Percentiles rank a stretch among this genome's conserved stretches.
These are phyloP conservation scores for Boeremia exigua DNA, from an alignment of 2,329 filamentous ascomycete genomes.

Conservation along the genomic window DNA sequence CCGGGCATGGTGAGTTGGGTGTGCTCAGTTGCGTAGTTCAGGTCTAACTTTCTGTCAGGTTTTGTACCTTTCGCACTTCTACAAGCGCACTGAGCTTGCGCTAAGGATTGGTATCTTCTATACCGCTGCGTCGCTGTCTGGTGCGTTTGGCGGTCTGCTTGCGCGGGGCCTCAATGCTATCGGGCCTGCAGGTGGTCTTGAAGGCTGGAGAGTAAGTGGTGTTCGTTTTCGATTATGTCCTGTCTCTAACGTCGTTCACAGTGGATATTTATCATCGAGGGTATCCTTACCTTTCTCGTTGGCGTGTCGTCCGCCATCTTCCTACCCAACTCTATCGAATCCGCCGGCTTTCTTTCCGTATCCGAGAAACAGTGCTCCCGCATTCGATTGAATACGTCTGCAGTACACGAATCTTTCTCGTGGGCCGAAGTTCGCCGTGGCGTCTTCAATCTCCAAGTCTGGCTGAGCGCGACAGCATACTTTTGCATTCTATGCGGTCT, in stretches of 20 bases:
- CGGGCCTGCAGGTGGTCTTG: conserved; percentile 59
- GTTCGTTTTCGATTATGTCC: no score
- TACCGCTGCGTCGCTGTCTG: conserved; percentile 69
- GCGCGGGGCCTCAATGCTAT: conserved; percentile 68
- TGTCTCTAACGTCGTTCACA: conserved; percentile 32
- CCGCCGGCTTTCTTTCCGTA: conserved; percentile 60
- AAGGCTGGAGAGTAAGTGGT: conserved; percentile 54
- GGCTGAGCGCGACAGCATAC: conserved; percentile 68
- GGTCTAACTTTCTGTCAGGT: conserved; percentile 17
- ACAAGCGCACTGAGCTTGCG: conserved; percentile 65
- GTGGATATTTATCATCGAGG: conserved; percentile 69
- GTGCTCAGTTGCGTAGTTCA: not conserved
- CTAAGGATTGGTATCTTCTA: conserved; percentile 72
- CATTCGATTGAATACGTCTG: conserved; percentile 50
- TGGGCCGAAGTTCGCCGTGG: conserved; percentile 70
- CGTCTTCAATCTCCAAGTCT: conserved; percentile 65
- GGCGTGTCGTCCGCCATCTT: conserved; percentile 60
- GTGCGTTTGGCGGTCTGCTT: conserved; percentile 68
- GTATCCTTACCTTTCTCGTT: conserved; percentile 60
- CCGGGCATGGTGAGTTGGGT: conserved; percentile 64
- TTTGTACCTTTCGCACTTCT: conserved; percentile 69
- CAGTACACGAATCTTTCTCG: conserved; percentile 56
- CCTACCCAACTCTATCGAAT: conserved; percentile 63
- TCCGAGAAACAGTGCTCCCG: conserved; percentile 60
- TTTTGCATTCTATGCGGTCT: conserved; percentile 64